Conservation (phyloP, 352 stramenopile species). For the Saprolegnia diclina region DNA sequence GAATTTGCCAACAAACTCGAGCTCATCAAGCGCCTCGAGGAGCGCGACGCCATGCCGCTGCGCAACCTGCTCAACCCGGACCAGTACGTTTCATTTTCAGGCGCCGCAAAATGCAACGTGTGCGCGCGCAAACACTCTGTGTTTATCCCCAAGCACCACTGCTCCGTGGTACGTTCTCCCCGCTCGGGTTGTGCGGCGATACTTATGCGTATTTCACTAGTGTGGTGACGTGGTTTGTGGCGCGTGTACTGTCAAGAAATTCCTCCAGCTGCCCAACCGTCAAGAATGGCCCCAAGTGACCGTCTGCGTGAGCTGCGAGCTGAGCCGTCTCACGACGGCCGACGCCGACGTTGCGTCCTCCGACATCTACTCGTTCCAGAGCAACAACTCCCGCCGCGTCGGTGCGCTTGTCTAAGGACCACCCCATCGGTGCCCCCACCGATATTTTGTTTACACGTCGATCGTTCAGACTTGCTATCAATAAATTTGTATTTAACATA, state of each 20-base stretch:
- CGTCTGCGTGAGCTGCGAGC: constrained; percentile 6
- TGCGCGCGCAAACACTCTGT: constrained; percentile 86
- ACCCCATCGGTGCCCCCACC: not conserved
- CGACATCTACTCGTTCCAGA: not conserved
- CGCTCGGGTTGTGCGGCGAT: too few species aligned
- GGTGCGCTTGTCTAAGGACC: not conserved
- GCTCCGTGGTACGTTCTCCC: constrained; percentile 27
- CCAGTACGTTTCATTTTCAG: constrained; percentile 62
- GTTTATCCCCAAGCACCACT: constrained; percentile 87
- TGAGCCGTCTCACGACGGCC: not conserved
- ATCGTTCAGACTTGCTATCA: too few species aligned
- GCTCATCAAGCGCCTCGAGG: constrained; percentile 6
- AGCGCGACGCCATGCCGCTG: not conserved
- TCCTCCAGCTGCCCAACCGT: constrained; percentile 1
- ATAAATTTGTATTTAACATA: too few species aligned
- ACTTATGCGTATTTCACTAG: too few species aligned
- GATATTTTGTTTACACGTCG: not conserved
- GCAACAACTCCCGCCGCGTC: not conserved
- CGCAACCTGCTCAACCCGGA: constrained; percentile 6
- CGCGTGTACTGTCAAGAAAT: constrained; percentile 1
- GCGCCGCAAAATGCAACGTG: constrained; percentile 81
- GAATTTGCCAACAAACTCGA: constrained; percentile 13
- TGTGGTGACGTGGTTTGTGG: constrained; percentile 1
- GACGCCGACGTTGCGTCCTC: not conserved
- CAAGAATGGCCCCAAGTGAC: constrained; percentile 15